Base-by-base conservation (phyloP, 345 rosid genomes). In the Eucalyptus fibrosa region DNA sequence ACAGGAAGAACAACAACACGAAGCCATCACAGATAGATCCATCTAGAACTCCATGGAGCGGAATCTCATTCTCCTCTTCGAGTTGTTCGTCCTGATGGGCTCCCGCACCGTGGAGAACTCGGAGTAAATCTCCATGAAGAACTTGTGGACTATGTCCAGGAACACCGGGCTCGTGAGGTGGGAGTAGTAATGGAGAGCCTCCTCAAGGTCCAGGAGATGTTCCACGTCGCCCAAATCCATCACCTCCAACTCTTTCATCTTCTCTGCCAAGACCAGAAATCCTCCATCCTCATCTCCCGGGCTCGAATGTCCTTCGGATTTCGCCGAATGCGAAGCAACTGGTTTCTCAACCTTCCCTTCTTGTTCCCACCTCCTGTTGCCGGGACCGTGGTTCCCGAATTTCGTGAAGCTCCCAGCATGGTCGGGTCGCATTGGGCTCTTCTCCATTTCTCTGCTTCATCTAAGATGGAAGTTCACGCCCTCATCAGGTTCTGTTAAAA, bases 181-280 rank as follows among this genome's bases (percentile, higher is more conserved):
- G 28, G 91, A 89, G 62, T 89, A 89, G 89, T 87, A 89, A 69
- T 87, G 89, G 51, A 89, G 28, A 30, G 91, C 91, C 47, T 89
- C 91, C 86, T 89, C 89, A 50, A 89, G 60, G 82, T 89, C 91
- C 87, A 44, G 26, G 53, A 87, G 55, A 30, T 87, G 83, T 30
- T 89, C 91, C 42, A 80, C 17, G 12, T 89, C 59, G 18, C 56
- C 88, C 67, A n/a, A 77, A 44, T 87, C 89, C 91, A 87, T 77
- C 77, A 89, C 12, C 80, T 62, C 85, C 82, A 89, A 24, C 56
- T 85, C 90, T 30, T 89, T 89, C 88, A 89, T 89, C 90, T 89
- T 85, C 88, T 59, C 6, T 59, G 88, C 88, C 44, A 89, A n/a
- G 40, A 18, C 90, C n/a, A 23, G 50, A 17, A 62, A 82, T 26